Base-by-base conservation (phyloP, 345 rosid species). In the Dipteronia sinensis region DNA sequence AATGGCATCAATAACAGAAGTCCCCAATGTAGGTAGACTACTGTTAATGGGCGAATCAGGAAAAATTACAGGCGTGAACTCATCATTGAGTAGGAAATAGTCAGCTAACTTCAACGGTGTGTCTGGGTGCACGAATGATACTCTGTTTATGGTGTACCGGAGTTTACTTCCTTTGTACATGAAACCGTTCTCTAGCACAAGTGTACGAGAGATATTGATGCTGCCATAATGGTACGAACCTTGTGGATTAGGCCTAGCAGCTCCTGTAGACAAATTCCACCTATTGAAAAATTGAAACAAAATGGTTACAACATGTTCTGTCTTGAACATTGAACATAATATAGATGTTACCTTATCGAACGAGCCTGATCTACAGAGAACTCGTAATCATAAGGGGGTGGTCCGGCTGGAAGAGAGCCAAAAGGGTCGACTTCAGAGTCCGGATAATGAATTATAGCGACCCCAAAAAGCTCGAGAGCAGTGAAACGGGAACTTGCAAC, bases 191-290 rank as follows among this genome's bases (percentile, higher is more conserved):
- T 75, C 77, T 29, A 88, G 81, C 51, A 83, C 76, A 47, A 86
- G 64, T 11, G 87, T 88, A 1, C 76, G 72, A n/a, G 88, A 73
- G 6, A 79, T 71, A 64, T 82, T 75, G 47, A 86, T 85, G n/a
- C 55, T 82, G 56, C 89, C 86, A 12, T 83, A 88, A 51, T 83
- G 85, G 65, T 71, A 88, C 1, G 89, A 88, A 19, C 91, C 91
- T 76, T 86, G 89, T 13, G 88, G 88, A 71, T 88, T 83, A 31
- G 87, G 81, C 85, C 88, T 80, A 6, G 89, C 89, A 46, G 89
- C 89, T 23, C 80, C 80, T 53, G 77, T 83, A 16, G 82, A 23
- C 51, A 85, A 75, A 77, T 88, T 73, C 87, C 88, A 83, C 73
- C 85, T 77, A 80, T 29, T 19, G 17, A 81, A 59, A 34, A 31